Evolutionary conservation across 306 rosid species (phyloP), one percentile per base, ranked within the genome.

Genomic region (Comarum palustre): DNA sequence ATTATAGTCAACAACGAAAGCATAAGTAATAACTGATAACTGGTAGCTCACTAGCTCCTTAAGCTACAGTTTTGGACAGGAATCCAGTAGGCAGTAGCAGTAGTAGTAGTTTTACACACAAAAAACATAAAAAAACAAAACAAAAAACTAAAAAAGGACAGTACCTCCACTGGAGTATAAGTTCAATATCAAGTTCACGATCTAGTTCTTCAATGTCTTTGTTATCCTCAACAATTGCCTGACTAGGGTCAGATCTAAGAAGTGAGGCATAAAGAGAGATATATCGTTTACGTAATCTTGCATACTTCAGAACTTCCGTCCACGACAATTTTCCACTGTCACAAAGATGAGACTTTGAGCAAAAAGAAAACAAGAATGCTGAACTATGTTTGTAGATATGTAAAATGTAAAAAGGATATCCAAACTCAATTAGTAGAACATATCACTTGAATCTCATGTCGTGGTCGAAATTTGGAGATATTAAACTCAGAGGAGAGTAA

Each of bases 141-240:
- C n/a, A n/a, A 27, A 29, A 58, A 29, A 14, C 32, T 0, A 31
- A 32, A 16, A 9, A 48, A 55, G 27, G 47, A 64, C 27, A 60
- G 68, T 89, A 94, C 99, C 99, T 94, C 99, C 99, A 94, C 78
- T 89, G 99, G 73, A 94, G 82, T 80, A 94, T 91, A 68, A 94
- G 95, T 58, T 90, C 97, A 80, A 91, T 88, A 79, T 89, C 92
- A 71, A 94, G 97, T 70, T 78, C 96, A 45, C 88, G 92, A 75
- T 94, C 99, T 71, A 94, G 84, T 79, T 88, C 91, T 76, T 87
- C 96, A 55, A 91, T 89, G 73, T 89, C 91, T 74, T 83, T 81
- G 85, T 88, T 89, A 85, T 86, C 91, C 55, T 81, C 81, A 59
- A 94, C 80, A 34, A 89, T 82, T 79, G 82, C 83, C 82, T 83